These are phyloP conservation scores for Elongisporangium senticosum DNA, from an alignment of 352 stramenopile species.

Conservation along the genomic window DNA sequence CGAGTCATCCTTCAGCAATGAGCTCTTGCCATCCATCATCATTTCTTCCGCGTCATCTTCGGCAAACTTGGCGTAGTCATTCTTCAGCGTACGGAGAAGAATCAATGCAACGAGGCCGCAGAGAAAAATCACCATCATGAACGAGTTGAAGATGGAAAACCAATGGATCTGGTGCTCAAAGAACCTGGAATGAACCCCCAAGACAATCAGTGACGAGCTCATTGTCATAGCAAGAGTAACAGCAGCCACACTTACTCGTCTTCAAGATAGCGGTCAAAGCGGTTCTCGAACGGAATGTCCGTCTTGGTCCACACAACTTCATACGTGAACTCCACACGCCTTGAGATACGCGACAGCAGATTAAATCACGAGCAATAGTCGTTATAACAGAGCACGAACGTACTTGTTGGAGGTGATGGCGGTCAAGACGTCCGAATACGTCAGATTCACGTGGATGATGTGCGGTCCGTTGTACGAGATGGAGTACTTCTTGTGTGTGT, in stretches of 20 bases:
- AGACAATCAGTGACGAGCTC: not conserved
- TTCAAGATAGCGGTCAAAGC: constrained; percentile 98
- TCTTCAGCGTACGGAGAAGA: constrained; percentile 90
- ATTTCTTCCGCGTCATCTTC: constrained; percentile 84
- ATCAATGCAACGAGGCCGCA: constrained; percentile 93
- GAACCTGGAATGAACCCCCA: constrained; percentile 53
- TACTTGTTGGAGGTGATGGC: constrained; percentile 83
- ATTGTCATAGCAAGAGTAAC: no score
- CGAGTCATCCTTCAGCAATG: constrained; percentile 71
- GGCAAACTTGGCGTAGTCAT: constrained; percentile 91
- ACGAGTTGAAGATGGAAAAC: constrained; percentile 97
- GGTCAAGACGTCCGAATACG: constrained; percentile 87
- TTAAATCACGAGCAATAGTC: not conserved
- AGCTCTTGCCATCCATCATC: constrained; percentile 81
- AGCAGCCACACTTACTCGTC: constrained; percentile 66
- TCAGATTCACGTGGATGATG: constrained; percentile 98
- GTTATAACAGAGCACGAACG: not conserved
- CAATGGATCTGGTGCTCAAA: constrained; percentile 99
- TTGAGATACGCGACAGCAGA: constrained; percentile 5
- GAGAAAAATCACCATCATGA: constrained; percentile 98
- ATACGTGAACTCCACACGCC: constrained; percentile 92
- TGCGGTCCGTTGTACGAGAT: constrained; percentile 96
- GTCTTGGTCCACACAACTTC: constrained; percentile 91
- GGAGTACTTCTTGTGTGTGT: constrained; percentile 95
- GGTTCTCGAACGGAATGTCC: constrained; percentile 90